A percentile compares a stretch with the other conserved stretches of the same genome.
phyloP scores from a whole-genome alignment of 2,329 filamentous ascomycete genomes.

The Clarireedia sp. region DNA sequence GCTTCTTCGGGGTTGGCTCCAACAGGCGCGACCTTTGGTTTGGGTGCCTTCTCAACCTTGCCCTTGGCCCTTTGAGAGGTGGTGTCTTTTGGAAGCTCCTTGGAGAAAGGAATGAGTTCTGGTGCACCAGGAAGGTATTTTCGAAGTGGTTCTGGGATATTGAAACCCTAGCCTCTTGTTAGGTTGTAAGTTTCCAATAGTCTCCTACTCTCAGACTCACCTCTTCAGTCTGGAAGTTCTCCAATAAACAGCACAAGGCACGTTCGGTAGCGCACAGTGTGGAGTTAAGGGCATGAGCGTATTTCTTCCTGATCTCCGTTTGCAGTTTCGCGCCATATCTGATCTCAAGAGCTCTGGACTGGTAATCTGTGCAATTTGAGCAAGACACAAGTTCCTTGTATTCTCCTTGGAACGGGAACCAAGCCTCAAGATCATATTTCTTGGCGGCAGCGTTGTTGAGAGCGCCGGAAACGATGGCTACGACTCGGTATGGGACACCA shows the following conservation, averaged over 20 bases:
- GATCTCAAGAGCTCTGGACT: constrained; percentile 88
- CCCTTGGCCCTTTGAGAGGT: constrained; percentile 49
- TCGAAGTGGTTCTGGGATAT: constrained; percentile 72
- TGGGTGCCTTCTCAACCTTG: constrained; percentile 26
- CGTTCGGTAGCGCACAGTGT: constrained; percentile 87
- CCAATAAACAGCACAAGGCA: constrained; percentile 86
- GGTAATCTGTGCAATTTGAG: constrained; percentile 98
- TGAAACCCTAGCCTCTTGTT: constrained; percentile 50
- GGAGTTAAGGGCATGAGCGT: constrained; percentile 87
- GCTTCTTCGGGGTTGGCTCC: constrained; percentile 22
- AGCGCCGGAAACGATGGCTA: constrained; percentile 92
- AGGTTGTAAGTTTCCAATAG: constrained; percentile 3
- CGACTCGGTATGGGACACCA: constrained; percentile 80
- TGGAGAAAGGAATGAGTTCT: constrained; percentile 81
- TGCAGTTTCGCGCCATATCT: constrained; percentile 82
- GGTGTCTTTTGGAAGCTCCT: constrained; percentile 73
- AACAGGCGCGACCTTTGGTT: constrained; percentile 23
- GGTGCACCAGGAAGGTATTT: constrained; percentile 87
- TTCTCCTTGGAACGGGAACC: constrained; percentile 93
- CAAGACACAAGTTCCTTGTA: constrained; percentile 98
- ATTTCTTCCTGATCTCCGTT: constrained; percentile 80
- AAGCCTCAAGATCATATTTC: constrained; percentile 94
- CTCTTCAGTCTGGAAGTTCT: constrained; percentile 92
- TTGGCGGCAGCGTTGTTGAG: constrained; percentile 84
- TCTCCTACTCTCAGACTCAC: constrained; percentile 36